Conservation (phyloP, 805 yeast genomes). For the Isabelozyma pseudorhagii region DNA sequence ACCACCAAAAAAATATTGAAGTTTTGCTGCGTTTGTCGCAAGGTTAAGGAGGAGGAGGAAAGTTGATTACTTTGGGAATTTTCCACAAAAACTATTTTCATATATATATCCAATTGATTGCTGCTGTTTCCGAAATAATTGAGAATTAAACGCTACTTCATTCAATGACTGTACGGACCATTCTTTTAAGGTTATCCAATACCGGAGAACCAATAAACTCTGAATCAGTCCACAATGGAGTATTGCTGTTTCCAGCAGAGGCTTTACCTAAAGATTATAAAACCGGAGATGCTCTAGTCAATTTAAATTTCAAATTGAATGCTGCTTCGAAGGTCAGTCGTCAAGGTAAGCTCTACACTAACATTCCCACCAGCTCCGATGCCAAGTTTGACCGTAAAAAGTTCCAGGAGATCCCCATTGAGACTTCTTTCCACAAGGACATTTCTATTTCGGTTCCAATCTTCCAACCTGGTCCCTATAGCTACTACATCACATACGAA, state of each 20-base stretch:
- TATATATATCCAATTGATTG: too few relatives aligned
- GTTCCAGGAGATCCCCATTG: slow-evolving; percentile 50
- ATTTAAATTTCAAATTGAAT: slow-evolving; percentile 59
- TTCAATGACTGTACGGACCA: slow-evolving; percentile 24
- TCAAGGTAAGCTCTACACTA: slow-evolving; percentile 70
- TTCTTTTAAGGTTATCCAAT: slow-evolving; percentile 45
- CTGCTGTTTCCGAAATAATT: too few relatives aligned
- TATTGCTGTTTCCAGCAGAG: slow-evolving; percentile 48
- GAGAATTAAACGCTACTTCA: too few relatives aligned
- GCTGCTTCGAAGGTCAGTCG: slow-evolving; percentile 75
- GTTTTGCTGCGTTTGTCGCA: neutral
- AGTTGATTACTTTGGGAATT: neutral
- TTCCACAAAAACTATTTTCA: neutral
- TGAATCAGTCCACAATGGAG: slow-evolving; percentile 41
- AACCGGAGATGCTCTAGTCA: slow-evolving; percentile 41
- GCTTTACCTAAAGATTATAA: slow-evolving; percentile 31
- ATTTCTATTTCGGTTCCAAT: slow-evolving; percentile 58
- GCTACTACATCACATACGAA: slow-evolving; percentile 65
- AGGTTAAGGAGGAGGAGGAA: too few relatives aligned
- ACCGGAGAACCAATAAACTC: slow-evolving; percentile 45
- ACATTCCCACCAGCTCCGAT: slow-evolving; percentile 51
- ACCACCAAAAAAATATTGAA: too few relatives aligned
- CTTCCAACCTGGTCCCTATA: slow-evolving; percentile 73
- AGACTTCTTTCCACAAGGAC: slow-evolving; percentile 63
- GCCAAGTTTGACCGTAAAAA: slow-evolving; percentile 53